phyloP scores from a whole-genome alignment of 2,329 filamentous ascomycete species.

The Leptosphaerulina australis region DNA sequence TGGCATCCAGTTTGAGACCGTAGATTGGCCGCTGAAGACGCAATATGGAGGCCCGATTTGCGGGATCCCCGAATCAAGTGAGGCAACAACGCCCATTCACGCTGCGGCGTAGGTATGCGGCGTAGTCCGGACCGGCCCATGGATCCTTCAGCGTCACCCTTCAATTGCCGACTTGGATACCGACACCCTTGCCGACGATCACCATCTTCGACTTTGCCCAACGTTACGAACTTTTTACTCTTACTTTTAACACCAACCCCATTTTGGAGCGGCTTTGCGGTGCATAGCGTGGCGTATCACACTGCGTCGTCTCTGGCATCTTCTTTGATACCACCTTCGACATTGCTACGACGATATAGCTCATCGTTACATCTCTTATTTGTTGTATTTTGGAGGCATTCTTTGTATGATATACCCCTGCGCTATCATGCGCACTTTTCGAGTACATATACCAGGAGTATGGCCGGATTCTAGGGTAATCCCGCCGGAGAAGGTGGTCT shows the following conservation, averaged over 20 bases:
- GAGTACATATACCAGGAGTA: conserved; percentile 14
- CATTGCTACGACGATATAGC: too few relatives aligned
- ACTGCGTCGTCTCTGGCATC: background rate
- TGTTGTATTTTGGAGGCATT: background rate
- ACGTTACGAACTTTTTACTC: conserved; percentile 1
- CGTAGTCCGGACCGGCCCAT: conserved; percentile 16
- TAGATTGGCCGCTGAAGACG: conserved; percentile 37
- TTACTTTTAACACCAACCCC: background rate
- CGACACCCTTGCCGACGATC: conserved; percentile 9
- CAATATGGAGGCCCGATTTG: conserved; percentile 17
- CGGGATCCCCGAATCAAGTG: conserved; percentile 31
- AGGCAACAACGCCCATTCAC: conserved; percentile 28
- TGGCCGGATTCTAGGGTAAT: conserved; percentile 1
- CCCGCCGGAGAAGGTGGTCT: background rate
- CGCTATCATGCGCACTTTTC: conserved; percentile 3
- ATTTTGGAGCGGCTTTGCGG: conserved; percentile 2
- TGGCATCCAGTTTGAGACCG: conserved; percentile 35
- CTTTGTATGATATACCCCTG: conserved; percentile 13
- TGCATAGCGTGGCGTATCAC: conserved; percentile 17
- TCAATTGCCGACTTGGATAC: conserved; percentile 13
- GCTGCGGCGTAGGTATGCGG: conserved; percentile 10
- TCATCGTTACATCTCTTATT: background rate
- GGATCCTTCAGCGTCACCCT: conserved; percentile 1
- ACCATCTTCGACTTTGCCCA: conserved; percentile 3
- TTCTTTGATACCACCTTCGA: background rate